Evolutionary conservation across 2,329 filamentous ascomycete genomes (phyloP), one percentile per base, ranked within the genome.

Genomic region (Claviceps lovelessii): DNA sequence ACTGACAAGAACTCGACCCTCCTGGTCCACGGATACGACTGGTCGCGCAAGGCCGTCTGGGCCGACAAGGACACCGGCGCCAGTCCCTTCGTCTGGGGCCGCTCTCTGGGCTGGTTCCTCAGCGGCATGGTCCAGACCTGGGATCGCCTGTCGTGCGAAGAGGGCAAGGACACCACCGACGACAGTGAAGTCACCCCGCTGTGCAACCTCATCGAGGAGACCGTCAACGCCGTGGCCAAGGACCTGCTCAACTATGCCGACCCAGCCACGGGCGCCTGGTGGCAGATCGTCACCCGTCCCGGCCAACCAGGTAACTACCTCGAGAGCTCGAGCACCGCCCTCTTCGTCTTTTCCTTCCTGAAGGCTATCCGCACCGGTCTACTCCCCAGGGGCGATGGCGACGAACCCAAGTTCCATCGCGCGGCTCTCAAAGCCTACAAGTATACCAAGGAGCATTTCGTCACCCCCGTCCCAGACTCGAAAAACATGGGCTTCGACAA

Each of bases 271-370:
- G 76, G 77, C 0, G 78, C 76, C 7, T 83, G 79, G 78, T 82
- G 77, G 75, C 66, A 81, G 52, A 68, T 82, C 47, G 77, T 53
- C 6, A 53, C 52, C 5, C 31, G 82, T 73, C 73, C 73, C 59
- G 69, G 73, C 55, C 64, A 70, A 31, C 74, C 71, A 49, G 78
- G 77, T 2, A 83, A 84, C 64, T 84, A 79, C 63, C 75, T 83
- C 50, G 78, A 84, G 67, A 77, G 76, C 39, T 80, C 77, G 37
- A 79, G 73, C 8, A 76, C 76, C 2, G 78, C 77, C 4, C 79
- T 83, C 74, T 82, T 81, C 59, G 69, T 72, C 0, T 79, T 77
- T 54, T 64, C n/a, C 48, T 13, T 53, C 8, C 51, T 69, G 7
- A 58, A 62, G 37, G 55, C 49, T 6, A 11, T 45, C 8, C 54